Evolutionary conservation across 179 eudicot genomes (phyloP), one percentile per base, ranked within the genome.

Genomic region (Carnegiea gigantea): DNA sequence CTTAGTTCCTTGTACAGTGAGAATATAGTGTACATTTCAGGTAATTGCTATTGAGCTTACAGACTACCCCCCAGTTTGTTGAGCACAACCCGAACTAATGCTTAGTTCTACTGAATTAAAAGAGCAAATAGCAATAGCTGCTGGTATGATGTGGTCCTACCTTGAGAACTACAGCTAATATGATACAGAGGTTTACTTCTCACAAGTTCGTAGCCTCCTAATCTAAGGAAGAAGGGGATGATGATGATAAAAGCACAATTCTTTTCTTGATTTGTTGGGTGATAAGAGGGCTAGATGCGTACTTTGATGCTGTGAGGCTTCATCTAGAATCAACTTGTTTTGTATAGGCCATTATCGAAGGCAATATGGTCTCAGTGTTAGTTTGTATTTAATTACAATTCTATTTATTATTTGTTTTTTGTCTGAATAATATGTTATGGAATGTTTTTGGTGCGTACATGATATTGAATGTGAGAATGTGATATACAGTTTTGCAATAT

Each of bases 11-110:
- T 83, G 86, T 88, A 85, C 83, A 90, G 89, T 79, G 80, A 81
- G 81, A 83, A 68, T 78, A 81, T 82, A 83, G 77, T 90, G 91
- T 91, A 90, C 81, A 92, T 90, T 89, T 51, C 84, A 81, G 93
- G 93, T 90, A 85, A 73, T 38, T 78, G n/a, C 30, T 77, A 77
- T 81, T 81, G 60, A 65, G 70, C 82, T 73, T 64, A 57, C 79
- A 77, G 30, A 75, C 54, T 30, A 43, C 7, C 71, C 62, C 67
- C 74, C 77, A 75, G 51, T 53, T 24, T 62, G 59, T 40, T 24
- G 33, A 62, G 36, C 70, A 48, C 53, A 36, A 79, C 46, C 53
- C 40, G 17, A 80, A 38, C 79, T 64, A 72, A 60, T 77, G 13
- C 71, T 73, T 46, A 20, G 18, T 71, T 44, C 43, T 59, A 33